These are phyloP conservation scores for Alopecurus myosuroides DNA, from an alignment of 176 grass and related monocot genomes.

Conservation along the genomic window DNA sequence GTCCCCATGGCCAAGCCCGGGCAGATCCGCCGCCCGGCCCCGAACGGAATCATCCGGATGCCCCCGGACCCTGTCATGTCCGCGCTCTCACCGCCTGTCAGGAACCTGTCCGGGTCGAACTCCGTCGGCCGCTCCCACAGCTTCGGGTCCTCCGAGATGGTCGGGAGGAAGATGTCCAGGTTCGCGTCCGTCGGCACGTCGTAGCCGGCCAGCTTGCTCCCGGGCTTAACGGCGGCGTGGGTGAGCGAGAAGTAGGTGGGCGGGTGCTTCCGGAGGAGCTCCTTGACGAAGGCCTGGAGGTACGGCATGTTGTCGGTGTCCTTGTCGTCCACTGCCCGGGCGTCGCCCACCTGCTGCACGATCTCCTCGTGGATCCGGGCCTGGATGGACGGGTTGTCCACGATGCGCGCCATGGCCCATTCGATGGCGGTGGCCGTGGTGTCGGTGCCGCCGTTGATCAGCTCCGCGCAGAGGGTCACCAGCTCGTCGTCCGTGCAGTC, in stretches of 20 bases:
- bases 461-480: constrained; percentile 79
- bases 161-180: constrained; percentile 75
- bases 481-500: constrained; percentile 47
- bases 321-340: constrained; percentile 57
- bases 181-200: constrained; percentile 78
- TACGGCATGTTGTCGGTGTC: constrained; percentile 78
- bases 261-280: constrained; percentile 92
- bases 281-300: constrained; percentile 94
- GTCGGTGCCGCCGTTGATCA: constrained; percentile 87
- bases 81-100: constrained; percentile 64
- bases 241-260: constrained; percentile 89
- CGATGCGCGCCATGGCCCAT: constrained; percentile 81
- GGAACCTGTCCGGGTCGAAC: constrained; percentile 85
- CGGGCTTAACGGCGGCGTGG: constrained; percentile 53
- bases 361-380: constrained; percentile 61
- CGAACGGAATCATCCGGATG: constrained; percentile 92
- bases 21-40: constrained; percentile 79
- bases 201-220: constrained; percentile 64
- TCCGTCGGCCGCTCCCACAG: constrained; percentile 59
- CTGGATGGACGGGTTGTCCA: constrained; percentile 70
- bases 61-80: constrained; percentile 90
- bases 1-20: constrained; percentile 81
- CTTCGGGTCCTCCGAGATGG: constrained; percentile 78
- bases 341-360: constrained; percentile 36
- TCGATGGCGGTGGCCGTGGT: constrained; percentile 89